Evolutionary conservation across 2,329 filamentous ascomycete species (phyloP), one percentile per base, ranked within the genome.

Genomic region (Sporothrix globosa): DNA sequence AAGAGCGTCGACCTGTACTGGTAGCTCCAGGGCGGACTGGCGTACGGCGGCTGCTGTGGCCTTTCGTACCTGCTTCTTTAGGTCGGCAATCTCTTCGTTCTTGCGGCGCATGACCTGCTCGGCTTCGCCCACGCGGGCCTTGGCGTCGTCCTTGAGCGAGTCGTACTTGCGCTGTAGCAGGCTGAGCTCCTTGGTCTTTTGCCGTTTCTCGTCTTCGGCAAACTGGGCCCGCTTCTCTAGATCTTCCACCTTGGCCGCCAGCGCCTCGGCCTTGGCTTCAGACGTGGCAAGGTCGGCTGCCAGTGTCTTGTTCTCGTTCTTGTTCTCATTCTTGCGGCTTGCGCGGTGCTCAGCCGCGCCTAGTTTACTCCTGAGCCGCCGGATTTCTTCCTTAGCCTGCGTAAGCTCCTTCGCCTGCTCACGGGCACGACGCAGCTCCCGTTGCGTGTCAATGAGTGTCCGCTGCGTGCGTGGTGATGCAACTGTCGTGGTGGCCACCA

Each of bases 91-190:
- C 77, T 87, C 87, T 52, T 82, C 80, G 71, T 88, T 86, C 69
- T 87, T 86, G 73, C 83, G 84, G 68, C 85, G 82, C 58, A 89
- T 74, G 2, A 88, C 85, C 19, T 83, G 81, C 74, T 85, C 83
- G 4, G 85, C 85, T 71, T 90, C 87, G 10, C 81, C 79, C n/a
- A 86, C 84, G 50, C 83, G 83, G 6, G 81, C 77, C 72, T 88
- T 85, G 21, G 85, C 83, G 60, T 86, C 82, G 44, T 83, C 81
- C 72, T 86, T 85, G 48, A 88, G 82, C 10, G 80, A 76, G 53
- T 88, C 85, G 71, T 87, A 85, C 58, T 78, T 79, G 39, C 68
- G 63, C 75, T 82, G 83, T 9, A 88, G 77, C 65, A 83, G 80
- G 71, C 85, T 84, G 48, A 88, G 81, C 61, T 85, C 82, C 1